Percentiles rank a stretch among this genome's conserved stretches.
These are phyloP conservation scores for Notholithocarpus densiflorus DNA, from an alignment of 306 rosid species.

Conservation along the genomic window DNA sequence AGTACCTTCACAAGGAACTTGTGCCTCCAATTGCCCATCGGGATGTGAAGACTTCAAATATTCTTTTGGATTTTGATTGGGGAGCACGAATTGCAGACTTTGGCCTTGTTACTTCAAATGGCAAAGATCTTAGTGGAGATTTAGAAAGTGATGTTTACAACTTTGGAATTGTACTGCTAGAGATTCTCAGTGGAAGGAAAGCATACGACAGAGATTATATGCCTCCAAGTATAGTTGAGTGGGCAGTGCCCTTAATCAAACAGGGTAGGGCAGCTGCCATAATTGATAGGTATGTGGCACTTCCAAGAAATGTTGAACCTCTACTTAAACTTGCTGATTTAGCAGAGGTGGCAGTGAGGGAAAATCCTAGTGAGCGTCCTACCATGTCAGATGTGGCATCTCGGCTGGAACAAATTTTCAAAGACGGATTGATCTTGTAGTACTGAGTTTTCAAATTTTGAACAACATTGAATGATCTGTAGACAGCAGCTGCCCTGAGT, in stretches of 20 bases:
- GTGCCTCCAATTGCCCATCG: constrained; percentile 71
- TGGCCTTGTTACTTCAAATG: constrained; percentile 61
- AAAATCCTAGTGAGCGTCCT: constrained; percentile 62
- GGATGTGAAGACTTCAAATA: constrained; percentile 71
- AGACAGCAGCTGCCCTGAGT: constrained; percentile 24
- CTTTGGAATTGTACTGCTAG: constrained; percentile 74
- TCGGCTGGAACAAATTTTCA: constrained; percentile 81
- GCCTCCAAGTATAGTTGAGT: constrained; percentile 63
- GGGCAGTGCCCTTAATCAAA: constrained; percentile 84
- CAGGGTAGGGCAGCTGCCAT: constrained; percentile 73
- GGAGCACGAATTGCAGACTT: constrained; percentile 75
- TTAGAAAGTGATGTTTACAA: constrained; percentile 56
- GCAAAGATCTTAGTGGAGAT: constrained; percentile 47
- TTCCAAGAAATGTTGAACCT: constrained; percentile 83
- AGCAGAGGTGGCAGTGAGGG: constrained; percentile 65
- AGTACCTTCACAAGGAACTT: constrained; percentile 75
- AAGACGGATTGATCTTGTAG: constrained; percentile 68
- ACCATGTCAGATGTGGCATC: constrained; percentile 59
- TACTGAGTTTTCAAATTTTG: constrained; percentile 13
- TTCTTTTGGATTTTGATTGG: constrained; percentile 87
- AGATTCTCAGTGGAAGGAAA: constrained; percentile 87
- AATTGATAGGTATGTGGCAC: constrained; percentile 53
- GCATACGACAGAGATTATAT: constrained; percentile 63
- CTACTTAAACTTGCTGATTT: constrained; percentile 78
- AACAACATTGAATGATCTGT: neutral